A percentile compares a stretch with the other conserved stretches of the same genome.
phyloP scores from a whole-genome alignment of 805 yeast species.

The Wickerhamomyces strasburgensis region DNA sequence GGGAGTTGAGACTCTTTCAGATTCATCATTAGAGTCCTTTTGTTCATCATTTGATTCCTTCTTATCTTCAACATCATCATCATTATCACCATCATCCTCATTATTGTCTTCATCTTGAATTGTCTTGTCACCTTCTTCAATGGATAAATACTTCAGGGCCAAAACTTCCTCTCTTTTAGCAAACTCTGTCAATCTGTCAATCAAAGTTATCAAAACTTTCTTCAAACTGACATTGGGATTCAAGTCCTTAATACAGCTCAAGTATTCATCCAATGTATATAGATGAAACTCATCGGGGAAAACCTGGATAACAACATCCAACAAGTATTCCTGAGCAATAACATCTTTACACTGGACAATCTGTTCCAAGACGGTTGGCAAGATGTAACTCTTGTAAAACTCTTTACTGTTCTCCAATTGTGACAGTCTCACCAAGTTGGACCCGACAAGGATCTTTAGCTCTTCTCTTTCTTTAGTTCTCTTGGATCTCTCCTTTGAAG shows the following conservation, averaged over 20 bases:
- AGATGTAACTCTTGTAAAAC: constrained; percentile 42
- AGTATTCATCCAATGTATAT: constrained; percentile 59
- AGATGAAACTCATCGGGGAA: constrained; percentile 92
- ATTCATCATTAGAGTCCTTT: constrained; percentile 8
- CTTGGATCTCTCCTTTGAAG: constrained; percentile 70
- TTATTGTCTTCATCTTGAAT: constrained; percentile 13
- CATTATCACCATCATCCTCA: constrained; percentile 7
- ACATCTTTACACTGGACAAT: constrained; percentile 88
- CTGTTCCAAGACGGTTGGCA: constrained; percentile 84
- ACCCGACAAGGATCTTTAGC: constrained; percentile 86
- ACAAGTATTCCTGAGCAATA: constrained; percentile 85
- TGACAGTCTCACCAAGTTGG: constrained; percentile 82
- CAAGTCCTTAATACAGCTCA: constrained; percentile 60
- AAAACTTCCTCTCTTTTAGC: constrained; percentile 34
- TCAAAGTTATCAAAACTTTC: constrained; percentile 61
- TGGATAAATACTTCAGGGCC: constrained; percentile 18
- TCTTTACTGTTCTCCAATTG: constrained; percentile 70
- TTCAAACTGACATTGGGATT: constrained; percentile 67
- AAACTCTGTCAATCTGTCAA: constrained; percentile 63
- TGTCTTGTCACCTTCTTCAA: no score
- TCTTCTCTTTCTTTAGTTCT: constrained; percentile 80
- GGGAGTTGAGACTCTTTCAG: constrained; percentile 7
- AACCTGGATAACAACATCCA: constrained; percentile 89
- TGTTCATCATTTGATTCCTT: constrained; percentile 9
- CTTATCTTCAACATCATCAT: constrained; percentile 7